Evolutionary conservation across 176 grass and related monocot species (phyloP), one percentile per base, ranked within the genome.

Genomic region (Dendrocalamus sinicus): DNA sequence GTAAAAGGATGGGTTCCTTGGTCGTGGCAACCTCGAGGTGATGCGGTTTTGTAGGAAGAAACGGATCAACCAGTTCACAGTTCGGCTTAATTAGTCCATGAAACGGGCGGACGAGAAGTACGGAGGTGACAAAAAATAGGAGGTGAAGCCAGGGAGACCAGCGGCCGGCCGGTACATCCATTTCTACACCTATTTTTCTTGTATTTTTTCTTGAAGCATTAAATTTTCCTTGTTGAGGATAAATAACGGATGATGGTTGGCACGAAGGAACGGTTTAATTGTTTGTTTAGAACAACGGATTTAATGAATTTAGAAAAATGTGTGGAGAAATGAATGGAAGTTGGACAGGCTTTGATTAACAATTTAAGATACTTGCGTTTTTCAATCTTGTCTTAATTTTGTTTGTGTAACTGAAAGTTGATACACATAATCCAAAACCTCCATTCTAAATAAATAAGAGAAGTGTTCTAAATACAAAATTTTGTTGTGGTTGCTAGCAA

Each of bases 11-110:
- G 69, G 22, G 43, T 75, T 75, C 52, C 1, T 12, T 79, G 75
- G 85, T 12, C 52, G 61, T 37, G 81, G 69, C 3, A 35, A 86
- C n/a, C 68, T 80, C 5, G 57, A 80, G 89, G 81, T 75, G 80
- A 72, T 50, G 75, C 85, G 80, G 85, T 73, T 91, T 91, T 87
- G 44, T 75, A 83, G 80, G 75, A 60, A 44, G 41, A 60, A 80
- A 80, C 23, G 6, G 52, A 75, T 87, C 73, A 9, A 52, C 10
- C 66, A 77, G 73, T 72, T 86, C 59, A 66, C 1, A 64, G 65
- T 24, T 58, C n/a, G 70, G 14, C 84, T 65, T 78, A 86, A 83
- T 90, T 87, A 68, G 40, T 80, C 61, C 52, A 87, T 80, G 68
- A 83, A 87, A 90, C 59, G 41, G 79, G 44, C 39, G 59, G 39